phyloP scores from a whole-genome alignment of 352 stramenopile genomes.

The Aphanomyces euteiches region DNA sequence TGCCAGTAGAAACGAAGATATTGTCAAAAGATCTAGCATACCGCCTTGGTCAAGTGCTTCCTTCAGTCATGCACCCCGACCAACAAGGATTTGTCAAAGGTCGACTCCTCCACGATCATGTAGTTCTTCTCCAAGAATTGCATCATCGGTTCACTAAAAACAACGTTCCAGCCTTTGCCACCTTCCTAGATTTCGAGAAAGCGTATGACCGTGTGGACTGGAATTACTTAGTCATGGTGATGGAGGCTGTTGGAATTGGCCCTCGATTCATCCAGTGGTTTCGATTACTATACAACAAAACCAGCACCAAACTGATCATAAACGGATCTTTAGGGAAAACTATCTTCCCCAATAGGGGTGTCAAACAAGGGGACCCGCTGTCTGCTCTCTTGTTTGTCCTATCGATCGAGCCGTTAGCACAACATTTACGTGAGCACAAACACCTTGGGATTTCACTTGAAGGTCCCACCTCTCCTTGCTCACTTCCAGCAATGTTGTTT shows the following conservation, averaged over 20 bases:
- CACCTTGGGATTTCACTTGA: background rate
- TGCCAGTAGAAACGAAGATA: slow-evolving; percentile 37
- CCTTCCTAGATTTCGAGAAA: slow-evolving; percentile 37
- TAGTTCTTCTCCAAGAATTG: slow-evolving; percentile 31
- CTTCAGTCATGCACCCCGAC: slow-evolving; percentile 27
- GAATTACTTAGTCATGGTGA: slow-evolving; percentile 30
- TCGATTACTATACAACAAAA: background rate
- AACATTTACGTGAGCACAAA: background rate
- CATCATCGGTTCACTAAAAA: slow-evolving; percentile 23
- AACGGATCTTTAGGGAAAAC: background rate
- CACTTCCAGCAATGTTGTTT: slow-evolving; percentile 34
- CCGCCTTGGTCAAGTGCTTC: background rate
- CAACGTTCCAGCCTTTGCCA: slow-evolving; percentile 18
- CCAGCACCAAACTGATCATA: background rate
- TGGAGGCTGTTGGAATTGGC: slow-evolving; percentile 30
- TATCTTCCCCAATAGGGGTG: slow-evolving; percentile 22
- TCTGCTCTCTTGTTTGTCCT: background rate
- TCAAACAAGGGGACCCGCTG: slow-evolving; percentile 18
- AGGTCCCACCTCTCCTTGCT: background rate
- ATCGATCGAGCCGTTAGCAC: background rate
- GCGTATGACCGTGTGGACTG: slow-evolving; percentile 36
- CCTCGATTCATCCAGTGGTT: slow-evolving; percentile 10
- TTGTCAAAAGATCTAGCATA: slow-evolving; percentile 21
- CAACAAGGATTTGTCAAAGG: slow-evolving; percentile 32
- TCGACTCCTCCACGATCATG: slow-evolving; percentile 32